Evolutionary conservation across 176 grass and related monocot species (phyloP), one percentile per base, ranked within the genome.

Genomic region (Poa pratensis): DNA sequence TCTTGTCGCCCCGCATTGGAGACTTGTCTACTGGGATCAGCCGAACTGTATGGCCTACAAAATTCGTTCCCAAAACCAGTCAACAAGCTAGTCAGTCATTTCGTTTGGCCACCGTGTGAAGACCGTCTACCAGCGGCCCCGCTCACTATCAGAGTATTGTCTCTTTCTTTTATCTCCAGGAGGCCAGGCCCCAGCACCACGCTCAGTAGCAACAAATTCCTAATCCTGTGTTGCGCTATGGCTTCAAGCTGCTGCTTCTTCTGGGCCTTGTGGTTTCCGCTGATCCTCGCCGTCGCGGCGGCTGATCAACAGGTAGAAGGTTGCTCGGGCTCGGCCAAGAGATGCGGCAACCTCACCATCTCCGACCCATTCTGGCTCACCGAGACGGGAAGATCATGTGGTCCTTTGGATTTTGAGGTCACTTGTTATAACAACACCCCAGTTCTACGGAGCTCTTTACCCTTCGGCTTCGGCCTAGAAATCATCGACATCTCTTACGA

Each of bases 401-500:
- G 84, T 1, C 19, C 11, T 1, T 7, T 48, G 1, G 76, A 66
- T 19, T 86, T 79, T 11, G 39, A 79, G 76, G 65, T 78, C 35
- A 39, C 35, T 4, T 86, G 84, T 65, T 19, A 18, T 27, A 86
- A 86, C 66, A 86, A n/a, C 82, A 84, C n/a, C 23, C 82, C 72
- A 0, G 70, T 0, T 0, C 2, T 11, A 1, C 0, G 37, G 5
- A 50, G 48, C 48, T 16, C 48, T 5, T 3, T 50, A 3, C 48
- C 48, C 14, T 3, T 16, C 3, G 14, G 12, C 14, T 50, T 15
- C 2, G 48, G 48, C 13, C 3, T 80, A 63, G 52, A 53, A 7
- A 49, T 87, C 30, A 45, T 80, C n/a, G 10, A 86, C 68, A 86
- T 86, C 85, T 74, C 63, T 27, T 86, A 80, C 10, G 42, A 42